Conservation (phyloP, 148 eudicot genomes). For the Diospyros kaki region DNA sequence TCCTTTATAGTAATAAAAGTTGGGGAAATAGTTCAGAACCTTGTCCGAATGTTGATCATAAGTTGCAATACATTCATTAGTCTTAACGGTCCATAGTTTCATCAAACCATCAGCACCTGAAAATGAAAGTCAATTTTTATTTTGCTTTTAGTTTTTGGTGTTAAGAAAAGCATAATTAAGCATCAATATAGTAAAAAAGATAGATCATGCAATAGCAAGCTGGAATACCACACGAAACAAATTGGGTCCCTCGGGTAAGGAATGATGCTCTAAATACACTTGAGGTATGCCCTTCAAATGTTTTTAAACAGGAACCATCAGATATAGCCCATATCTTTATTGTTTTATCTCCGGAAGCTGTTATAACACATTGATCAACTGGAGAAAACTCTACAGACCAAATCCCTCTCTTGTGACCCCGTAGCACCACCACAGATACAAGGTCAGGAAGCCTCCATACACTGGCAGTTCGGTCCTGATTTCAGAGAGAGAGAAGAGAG, state of each 20-base stretch:
- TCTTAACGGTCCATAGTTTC: slow-evolving; percentile 86
- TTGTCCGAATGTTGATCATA: slow-evolving; percentile 94
- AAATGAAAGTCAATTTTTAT: slow-evolving; percentile 11
- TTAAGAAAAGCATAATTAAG: neutral
- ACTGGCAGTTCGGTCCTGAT: slow-evolving; percentile 90
- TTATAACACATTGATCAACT: slow-evolving; percentile 84
- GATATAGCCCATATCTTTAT: slow-evolving; percentile 88
- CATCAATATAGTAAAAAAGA: neutral
- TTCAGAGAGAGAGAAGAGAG: slow-evolving; percentile 12
- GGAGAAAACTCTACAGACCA: slow-evolving; percentile 99
- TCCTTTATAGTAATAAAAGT: neutral
- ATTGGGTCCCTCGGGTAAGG: slow-evolving; percentile 73
- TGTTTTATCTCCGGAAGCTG: slow-evolving; percentile 95
- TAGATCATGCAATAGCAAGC: slow-evolving; percentile 14
- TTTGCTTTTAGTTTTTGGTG: neutral
- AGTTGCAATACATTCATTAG: slow-evolving; percentile 83
- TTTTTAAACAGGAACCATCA: slow-evolving; percentile 88
- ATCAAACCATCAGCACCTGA: slow-evolving; percentile 93
- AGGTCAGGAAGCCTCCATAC: slow-evolving; percentile 92
- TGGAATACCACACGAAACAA: slow-evolving; percentile 83
- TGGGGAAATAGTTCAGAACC: slow-evolving; percentile 30
- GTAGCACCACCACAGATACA: slow-evolving; percentile 55
- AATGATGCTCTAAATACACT: slow-evolving; percentile 86
- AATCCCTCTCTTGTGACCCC: slow-evolving; percentile 92
- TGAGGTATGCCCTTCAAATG: slow-evolving; percentile 96